phyloP scores from a whole-genome alignment of 352 stramenopile genomes.

The Phytopythium helicoides region DNA sequence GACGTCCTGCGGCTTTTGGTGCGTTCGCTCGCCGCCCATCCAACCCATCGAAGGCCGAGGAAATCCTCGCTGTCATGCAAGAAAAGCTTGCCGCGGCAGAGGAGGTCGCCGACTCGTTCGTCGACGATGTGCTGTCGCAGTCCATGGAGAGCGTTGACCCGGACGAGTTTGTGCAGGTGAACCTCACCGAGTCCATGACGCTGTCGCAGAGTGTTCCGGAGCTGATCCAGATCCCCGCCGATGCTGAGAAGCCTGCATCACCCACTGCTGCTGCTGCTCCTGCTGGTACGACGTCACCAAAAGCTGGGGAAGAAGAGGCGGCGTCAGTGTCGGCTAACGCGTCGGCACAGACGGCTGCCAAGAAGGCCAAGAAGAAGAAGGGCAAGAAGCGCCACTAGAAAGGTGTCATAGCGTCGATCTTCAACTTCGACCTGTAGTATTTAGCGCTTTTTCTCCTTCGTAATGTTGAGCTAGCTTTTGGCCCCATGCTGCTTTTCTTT shows the following conservation, averaged over 20 bases:
- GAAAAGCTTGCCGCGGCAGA: conserved; percentile 30
- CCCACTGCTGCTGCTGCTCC: neutral
- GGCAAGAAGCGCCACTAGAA: conserved; percentile 47
- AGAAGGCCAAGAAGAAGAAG: conserved; percentile 67
- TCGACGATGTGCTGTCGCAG: conserved; percentile 40
- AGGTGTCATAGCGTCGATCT: neutral
- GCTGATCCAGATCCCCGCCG: conserved; percentile 25
- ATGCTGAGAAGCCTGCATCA: conserved; percentile 5
- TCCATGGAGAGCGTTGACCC: conserved; percentile 49
- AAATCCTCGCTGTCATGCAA: conserved; percentile 17
- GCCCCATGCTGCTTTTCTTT: conserved; percentile 1
- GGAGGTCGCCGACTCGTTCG: conserved; percentile 39
- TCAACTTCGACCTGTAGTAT: conserved; percentile 6
- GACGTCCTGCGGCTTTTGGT: conserved; percentile 5
- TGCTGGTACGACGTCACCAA: conserved; percentile 15
- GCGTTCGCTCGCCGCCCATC: conserved; percentile 2
- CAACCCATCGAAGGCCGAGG: conserved; percentile 15
- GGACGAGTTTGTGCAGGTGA: conserved; percentile 69
- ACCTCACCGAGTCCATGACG: conserved; percentile 48
- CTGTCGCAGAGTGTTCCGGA: conserved; percentile 24
- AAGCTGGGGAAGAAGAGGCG: conserved; percentile 17
- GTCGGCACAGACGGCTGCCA: conserved; percentile 28
- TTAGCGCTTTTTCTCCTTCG: conserved; percentile 1
- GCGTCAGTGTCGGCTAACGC: too few relatives aligned
- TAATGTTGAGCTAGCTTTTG: neutral